Conservation (phyloP, 129 eudicot species). For the Helichrysum umbraculigerum region DNA sequence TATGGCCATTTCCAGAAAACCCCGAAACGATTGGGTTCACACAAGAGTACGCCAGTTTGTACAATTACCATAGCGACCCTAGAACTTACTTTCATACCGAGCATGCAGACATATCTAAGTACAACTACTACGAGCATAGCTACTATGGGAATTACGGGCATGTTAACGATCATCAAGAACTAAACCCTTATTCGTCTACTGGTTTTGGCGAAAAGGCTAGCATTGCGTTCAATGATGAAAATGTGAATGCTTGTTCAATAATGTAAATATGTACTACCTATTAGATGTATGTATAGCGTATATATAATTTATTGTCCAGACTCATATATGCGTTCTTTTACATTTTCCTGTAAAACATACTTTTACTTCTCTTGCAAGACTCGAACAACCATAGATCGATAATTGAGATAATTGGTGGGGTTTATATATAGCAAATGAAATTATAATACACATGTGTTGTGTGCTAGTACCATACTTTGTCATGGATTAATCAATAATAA, state of each 20-base stretch:
- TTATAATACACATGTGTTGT: too few species aligned
- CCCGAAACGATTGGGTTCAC: constrained; percentile 18
- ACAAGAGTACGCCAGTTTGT: constrained; percentile 22
- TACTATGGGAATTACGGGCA: constrained; percentile 3
- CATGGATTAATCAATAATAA: too few species aligned
- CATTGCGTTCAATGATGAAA: constrained; percentile 69
- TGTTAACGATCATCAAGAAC: constrained; percentile 7
- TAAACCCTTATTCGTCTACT: constrained; percentile 14
- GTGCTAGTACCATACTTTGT: too few species aligned
- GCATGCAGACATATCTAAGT: constrained; percentile 14
- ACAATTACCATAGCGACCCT: constrained; percentile 37
- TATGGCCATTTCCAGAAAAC: constrained; percentile 81
- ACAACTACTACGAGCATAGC: not conserved
- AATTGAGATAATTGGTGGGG: too few species aligned
- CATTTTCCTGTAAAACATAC: too few species aligned
- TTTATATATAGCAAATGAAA: too few species aligned
- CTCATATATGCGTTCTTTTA: too few species aligned
- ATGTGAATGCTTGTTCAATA: constrained; percentile 63
- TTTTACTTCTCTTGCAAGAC: too few species aligned
- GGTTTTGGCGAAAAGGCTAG: constrained; percentile 26
- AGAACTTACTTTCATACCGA: constrained; percentile 31
- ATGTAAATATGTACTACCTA: constrained; percentile 42
- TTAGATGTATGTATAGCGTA: not conserved
- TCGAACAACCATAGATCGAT: too few species aligned
- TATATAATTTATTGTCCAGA: too few species aligned